Evolutionary conservation across 1,139 yeast genomes (phyloP), one percentile per base, ranked within the genome.

Genomic region (Geotrichum cucujoidarum): DNA sequence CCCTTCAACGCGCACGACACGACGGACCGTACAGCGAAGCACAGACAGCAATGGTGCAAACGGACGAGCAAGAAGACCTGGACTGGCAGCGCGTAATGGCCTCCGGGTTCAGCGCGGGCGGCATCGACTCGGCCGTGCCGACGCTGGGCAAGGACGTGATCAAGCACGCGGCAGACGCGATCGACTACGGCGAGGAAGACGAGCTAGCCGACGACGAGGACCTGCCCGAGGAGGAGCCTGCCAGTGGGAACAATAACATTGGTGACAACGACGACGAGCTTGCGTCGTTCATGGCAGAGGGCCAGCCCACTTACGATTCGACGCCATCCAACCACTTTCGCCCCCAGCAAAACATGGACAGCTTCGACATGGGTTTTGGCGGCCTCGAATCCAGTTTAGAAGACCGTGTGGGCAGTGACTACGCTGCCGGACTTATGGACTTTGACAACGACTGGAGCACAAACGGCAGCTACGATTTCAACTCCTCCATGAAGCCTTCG

Each of bases 101-200:
- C 30, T 57, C 57, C 17, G 59, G 55, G n/a, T 52, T 53, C 22
- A 44, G 54, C 10, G 59, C 57, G 17, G 61, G 49, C 13, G 55
- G 60, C 17, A 38, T 58, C 40, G 55, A 55, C 25, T 42, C 54
- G 17, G 52, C 48, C 11, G 50, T 61, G 35, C 62, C 65, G 8
- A 48, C 14, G 8, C 43, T 47, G 11, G 55, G 63, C 33, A 57
- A 60, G 30, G 64, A 63, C 11, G 61, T 62, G 14, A 71, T 79
- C 47, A 64, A 75, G 50, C 97, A 90, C 64, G 92, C 94, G 1
- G 96, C 80, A 4, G 92, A 90, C 63, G 97, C 98, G n/a, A 72
- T 89, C 39, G 97, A 92, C 66, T 92, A 86, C 63, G 97, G 88
- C 60, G 96, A 88, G 62, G 95, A 87, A 56, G 97, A 90, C 57